Conservation (phyloP, 2,329 filamentous ascomycete genomes). For the Alternaria sp. region DNA sequence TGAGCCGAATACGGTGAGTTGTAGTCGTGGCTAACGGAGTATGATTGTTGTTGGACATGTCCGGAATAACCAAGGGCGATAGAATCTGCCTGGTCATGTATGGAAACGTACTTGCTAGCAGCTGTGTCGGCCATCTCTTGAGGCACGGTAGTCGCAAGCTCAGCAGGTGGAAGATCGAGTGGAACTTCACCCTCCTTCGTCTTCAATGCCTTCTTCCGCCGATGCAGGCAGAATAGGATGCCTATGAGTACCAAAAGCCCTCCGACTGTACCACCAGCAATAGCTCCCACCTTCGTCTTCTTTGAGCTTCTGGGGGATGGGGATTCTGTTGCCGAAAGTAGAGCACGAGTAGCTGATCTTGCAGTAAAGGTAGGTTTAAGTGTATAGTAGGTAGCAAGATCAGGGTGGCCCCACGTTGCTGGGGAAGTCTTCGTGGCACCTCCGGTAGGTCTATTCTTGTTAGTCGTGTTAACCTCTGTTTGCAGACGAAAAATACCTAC, state of each 20-base stretch:
- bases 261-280: slow-evolving; percentile 54
- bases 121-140: slow-evolving; percentile 42
- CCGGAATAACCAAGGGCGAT: slow-evolving; percentile 23
- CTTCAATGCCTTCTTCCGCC: slow-evolving; percentile 45
- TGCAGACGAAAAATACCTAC: slow-evolving; percentile 31
- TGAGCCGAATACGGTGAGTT: slow-evolving; percentile 28
- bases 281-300: slow-evolving; percentile 47
- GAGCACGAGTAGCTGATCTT: slow-evolving; percentile 62
- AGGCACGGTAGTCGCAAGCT: slow-evolving; percentile 43
- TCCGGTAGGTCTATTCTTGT: slow-evolving; percentile 54
- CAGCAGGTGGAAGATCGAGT: slow-evolving; percentile 35
- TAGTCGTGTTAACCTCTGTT: slow-evolving; percentile 24
- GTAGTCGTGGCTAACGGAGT: slow-evolving; percentile 31
- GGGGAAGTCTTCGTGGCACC: slow-evolving; percentile 64
- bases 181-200: slow-evolving; percentile 16
- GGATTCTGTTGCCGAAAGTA: slow-evolving; percentile 41
- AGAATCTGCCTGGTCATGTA: slow-evolving; percentile 34
- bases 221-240: slow-evolving; percentile 49
- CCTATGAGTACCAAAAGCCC: slow-evolving; percentile 46
- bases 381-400: slow-evolving; percentile 64
- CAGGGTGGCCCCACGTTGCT: slow-evolving; percentile 59
- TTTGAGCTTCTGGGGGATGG: slow-evolving; percentile 17
- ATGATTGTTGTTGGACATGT: slow-evolving; percentile 28
- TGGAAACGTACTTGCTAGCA: slow-evolving; percentile 39
- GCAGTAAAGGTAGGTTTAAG: slow-evolving; percentile 58